Conservation (phyloP, 176 grass and related monocot genomes). For the Rhynchospora pubera region DNA sequence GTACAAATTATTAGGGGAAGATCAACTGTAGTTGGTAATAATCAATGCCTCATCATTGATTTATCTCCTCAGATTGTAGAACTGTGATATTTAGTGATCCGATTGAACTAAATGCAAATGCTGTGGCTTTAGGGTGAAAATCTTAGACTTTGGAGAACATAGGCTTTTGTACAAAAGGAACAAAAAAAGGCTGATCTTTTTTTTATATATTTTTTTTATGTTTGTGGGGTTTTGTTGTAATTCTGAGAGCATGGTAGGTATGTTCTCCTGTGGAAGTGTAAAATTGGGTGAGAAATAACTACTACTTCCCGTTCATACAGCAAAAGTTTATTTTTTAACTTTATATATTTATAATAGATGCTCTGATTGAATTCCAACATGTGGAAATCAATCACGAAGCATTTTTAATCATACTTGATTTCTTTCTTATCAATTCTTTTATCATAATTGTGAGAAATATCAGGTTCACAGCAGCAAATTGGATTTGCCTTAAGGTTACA, state of each 20-base stretch:
- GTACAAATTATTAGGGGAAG: neutral
- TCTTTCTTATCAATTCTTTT: neutral
- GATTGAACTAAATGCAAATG: slow-evolving; percentile 9
- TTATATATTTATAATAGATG: neutral
- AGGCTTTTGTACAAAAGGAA: slow-evolving; percentile 18
- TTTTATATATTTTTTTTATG: slow-evolving; percentile 27
- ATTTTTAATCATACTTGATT: neutral
- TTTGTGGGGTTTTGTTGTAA: neutral
- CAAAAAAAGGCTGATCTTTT: slow-evolving; percentile 45
- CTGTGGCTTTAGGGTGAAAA: neutral
- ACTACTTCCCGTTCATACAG: slow-evolving; percentile 49
- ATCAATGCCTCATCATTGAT: slow-evolving; percentile 21
- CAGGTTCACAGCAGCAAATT: too few relatives aligned
- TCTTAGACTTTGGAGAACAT: neutral
- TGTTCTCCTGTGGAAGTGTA: slow-evolving; percentile 29
- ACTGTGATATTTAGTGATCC: slow-evolving; percentile 14
- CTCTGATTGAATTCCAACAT: neutral
- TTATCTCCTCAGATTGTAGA: slow-evolving; percentile 3
- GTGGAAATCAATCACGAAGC: neutral
- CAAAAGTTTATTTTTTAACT: slow-evolving; percentile 10
- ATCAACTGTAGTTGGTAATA: slow-evolving; percentile 10
- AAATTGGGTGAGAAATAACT: slow-evolving; percentile 29
- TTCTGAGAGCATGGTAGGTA: neutral
- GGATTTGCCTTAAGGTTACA: too few relatives aligned
- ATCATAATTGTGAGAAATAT: too few relatives aligned